Conservation (phyloP, 306 rosid genomes). For the Corylus americana region DNA sequence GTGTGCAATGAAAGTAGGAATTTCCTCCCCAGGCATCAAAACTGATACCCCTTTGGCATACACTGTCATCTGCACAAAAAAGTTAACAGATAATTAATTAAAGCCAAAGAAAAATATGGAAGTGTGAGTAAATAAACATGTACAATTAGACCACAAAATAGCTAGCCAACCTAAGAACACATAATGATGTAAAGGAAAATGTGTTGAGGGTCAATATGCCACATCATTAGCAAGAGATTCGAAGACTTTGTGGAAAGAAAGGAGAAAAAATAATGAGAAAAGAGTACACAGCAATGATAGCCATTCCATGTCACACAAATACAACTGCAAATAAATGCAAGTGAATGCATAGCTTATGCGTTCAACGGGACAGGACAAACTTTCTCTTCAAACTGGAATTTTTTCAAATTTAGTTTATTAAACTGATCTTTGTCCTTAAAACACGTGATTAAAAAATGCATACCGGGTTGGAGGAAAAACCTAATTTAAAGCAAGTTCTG, state of each 20-base stretch:
- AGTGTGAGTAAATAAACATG: neutral
- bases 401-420: too few relatives aligned
- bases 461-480: too few relatives aligned
- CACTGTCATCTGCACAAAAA: slow-evolving; percentile 40
- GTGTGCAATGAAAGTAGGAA: slow-evolving; percentile 70
- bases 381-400: too few relatives aligned
- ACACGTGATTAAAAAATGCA: too few relatives aligned
- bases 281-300: neutral
- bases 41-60: slow-evolving; percentile 59
- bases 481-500: neutral
- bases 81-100: neutral
- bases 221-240: neutral
- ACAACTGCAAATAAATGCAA: neutral
- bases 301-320: neutral
- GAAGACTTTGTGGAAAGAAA: neutral
- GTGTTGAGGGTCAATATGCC: neutral
- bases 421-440: too few relatives aligned
- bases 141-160: neutral
- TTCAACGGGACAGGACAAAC: too few relatives aligned
- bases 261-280: neutral
- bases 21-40: slow-evolving; percentile 69
- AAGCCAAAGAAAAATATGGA: neutral
- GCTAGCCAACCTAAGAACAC: neutral
- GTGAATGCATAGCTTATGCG: neutral
- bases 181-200: neutral